Percentiles rank a stretch among this genome's conserved stretches.
Conservation (phyloP, 2,329 filamentous ascomycete species). For the Xylariaceae sp. region DNA sequence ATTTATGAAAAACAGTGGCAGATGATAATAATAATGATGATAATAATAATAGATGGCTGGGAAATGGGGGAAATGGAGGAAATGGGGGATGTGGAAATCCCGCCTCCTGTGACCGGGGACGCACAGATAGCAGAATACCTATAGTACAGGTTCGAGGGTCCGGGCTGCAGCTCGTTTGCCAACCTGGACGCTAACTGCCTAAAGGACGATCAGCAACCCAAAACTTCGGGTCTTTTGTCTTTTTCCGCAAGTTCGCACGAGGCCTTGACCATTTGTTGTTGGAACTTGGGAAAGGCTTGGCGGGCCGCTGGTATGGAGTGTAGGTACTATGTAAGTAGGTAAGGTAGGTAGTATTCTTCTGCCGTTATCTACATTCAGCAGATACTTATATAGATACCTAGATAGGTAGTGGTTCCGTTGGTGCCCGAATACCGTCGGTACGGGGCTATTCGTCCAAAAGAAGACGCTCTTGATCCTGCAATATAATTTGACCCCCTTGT, state of each 20-base stretch:
- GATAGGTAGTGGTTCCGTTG: too few relatives aligned
- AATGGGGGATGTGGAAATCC: too few relatives aligned
- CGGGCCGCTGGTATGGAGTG: neutral
- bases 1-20: too few relatives aligned
- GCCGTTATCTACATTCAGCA: too few relatives aligned
- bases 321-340: neutral
- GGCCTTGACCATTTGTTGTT: neutral
- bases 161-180: too few relatives aligned
- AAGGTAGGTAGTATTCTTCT: too few relatives aligned
- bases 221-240: neutral
- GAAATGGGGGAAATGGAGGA: too few relatives aligned
- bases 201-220: neutral
- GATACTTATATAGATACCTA: too few relatives aligned
- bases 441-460: constrained; percentile 17
- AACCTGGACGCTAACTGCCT: neutral
- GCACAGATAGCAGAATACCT: neutral
- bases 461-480: constrained; percentile 16
- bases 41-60: neutral
- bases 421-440: neutral
- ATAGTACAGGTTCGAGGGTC: too few relatives aligned
- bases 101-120: neutral
- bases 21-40: neutral
- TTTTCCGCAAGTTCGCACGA: neutral
- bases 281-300: neutral
- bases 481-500: constrained; percentile 8